Percentiles rank a stretch among this genome's conserved stretches.
phyloP scores from a whole-genome alignment of 768 basidiomycete genomes.

The Pilatotrama ljubarskyi region DNA sequence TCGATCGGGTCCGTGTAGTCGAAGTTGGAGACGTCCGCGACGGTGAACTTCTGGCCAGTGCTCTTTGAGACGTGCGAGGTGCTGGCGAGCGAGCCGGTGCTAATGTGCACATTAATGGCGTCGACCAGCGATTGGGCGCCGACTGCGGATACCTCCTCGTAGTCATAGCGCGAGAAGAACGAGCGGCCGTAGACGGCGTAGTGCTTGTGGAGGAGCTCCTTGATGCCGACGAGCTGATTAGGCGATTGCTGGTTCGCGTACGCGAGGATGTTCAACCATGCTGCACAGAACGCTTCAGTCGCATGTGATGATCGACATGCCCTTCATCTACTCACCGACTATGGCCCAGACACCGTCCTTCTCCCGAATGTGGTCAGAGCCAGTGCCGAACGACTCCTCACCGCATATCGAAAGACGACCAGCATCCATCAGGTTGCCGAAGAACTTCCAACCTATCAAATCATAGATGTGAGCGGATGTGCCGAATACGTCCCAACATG shows the following conservation, averaged over 20 bases:
- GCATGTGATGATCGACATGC: not conserved
- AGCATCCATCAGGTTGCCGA: constrained; percentile 99
- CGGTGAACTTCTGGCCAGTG: constrained; percentile 69
- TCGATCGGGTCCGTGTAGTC: constrained; percentile 99
- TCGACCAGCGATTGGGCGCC: constrained; percentile 86
- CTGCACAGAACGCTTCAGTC: constrained; percentile 42
- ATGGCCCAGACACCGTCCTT: constrained; percentile 99
- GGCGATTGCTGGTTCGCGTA: constrained; percentile 80
- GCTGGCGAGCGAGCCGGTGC: constrained; percentile 64
- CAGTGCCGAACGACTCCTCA: constrained; percentile 98
- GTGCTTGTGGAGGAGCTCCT: constrained; percentile 84
- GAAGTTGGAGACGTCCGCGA: constrained; percentile 82
- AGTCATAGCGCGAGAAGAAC: constrained; percentile 99
- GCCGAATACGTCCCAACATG: not conserved
- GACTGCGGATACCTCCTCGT: constrained; percentile 94
- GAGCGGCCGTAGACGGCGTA: constrained; percentile 93
- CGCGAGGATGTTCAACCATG: constrained; percentile 96
- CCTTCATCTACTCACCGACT: constrained; percentile 59
- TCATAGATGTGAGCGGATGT: not conserved
- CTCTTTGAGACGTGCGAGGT: constrained; percentile 67
- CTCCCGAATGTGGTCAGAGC: constrained; percentile 99
- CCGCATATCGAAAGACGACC: constrained; percentile 97
- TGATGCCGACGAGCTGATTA: constrained; percentile 82
- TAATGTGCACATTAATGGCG: constrained; percentile 71
- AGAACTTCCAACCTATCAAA: constrained; percentile 95